Base-by-base conservation (phyloP, 208 protist genomes). In the Leishmania tarentolae region DNA sequence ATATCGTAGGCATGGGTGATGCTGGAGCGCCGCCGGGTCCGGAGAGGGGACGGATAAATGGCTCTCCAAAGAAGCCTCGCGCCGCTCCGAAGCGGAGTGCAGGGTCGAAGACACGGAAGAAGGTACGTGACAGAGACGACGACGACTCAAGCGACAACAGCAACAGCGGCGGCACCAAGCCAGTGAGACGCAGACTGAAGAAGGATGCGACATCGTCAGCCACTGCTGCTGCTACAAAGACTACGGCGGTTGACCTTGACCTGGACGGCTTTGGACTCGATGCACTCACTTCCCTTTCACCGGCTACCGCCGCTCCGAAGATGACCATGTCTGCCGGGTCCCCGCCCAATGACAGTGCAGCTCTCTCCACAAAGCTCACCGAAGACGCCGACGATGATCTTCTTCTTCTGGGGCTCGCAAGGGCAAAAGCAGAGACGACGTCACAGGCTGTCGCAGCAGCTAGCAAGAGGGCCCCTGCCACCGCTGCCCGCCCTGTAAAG, bases 201-300 rank as follows among this genome's bases (percentile, higher is more conserved):
- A 65, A 72, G 66, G 82, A 81, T 50, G 66, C 74, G 52, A 79
- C 40, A 46, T 72, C 40, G 78, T 68, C 47, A 40, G 68, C 44
- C 28, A 19, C 37, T 73, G 11, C 40, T 73, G 68, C 79, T 53
- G 59, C 37, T 13, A 72, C 40, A 74, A 50, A 28, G 37, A 66
- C 61, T 24, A 66, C 57, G 50, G 78, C 47, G n/a, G 87, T 90
- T 52, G 91, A 96, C 79, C 92, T 95, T 69, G 90, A 93, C 77
- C 75, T 97, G 19, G 90, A 96, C 65, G 80, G 87, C 63, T 96
- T 97, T 81, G 94, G 94, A 19, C 87, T 97, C 56, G 91, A 94
- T 65, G 94, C 94, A 15, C 76, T 97, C 0, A 52, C 83, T 42
- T 46, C 71, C 0, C 42, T 19, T 0, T 37, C 70, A 65, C 28